phyloP scores from a whole-genome alignment of 192 early-diverging fungal species.

The Umbelopsis isabellina region DNA sequence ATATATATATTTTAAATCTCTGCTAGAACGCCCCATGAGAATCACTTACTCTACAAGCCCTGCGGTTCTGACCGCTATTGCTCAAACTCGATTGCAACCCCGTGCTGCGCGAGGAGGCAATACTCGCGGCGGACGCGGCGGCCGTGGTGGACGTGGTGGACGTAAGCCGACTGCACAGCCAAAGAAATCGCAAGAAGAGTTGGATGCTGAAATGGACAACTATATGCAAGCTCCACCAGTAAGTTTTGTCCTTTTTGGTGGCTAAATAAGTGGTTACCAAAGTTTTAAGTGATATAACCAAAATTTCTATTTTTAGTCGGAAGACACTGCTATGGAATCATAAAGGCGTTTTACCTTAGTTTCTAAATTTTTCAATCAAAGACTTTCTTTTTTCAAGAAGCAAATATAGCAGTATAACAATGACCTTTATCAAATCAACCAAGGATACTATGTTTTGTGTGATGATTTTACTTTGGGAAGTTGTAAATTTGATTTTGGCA shows the following conservation, averaged over 20 bases:
- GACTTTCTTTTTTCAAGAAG: too few species aligned
- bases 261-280: not conserved
- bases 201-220: conserved; percentile 62
- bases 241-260: not conserved
- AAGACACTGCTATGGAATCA: conserved; percentile 16
- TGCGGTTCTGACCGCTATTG: not conserved
- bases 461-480: too few species aligned
- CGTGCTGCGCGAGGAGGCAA: conserved; percentile 21
- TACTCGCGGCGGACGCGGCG: conserved; percentile 24
- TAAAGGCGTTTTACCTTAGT: not conserved
- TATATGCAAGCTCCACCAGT: conserved; percentile 47
- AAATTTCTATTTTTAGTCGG: conserved; percentile 9
- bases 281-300: not conserved
- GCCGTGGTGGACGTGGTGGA: conserved; percentile 32
- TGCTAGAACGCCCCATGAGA: conserved; percentile 29
- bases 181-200: conserved; percentile 43
- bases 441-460: too few species aligned
- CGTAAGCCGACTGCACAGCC: conserved; percentile 22
- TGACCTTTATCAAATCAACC: too few species aligned
- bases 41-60: conserved; percentile 17
- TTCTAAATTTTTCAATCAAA: too few species aligned
- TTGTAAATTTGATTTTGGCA: too few species aligned
- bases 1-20: too few species aligned
- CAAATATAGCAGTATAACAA: too few species aligned
- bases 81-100: conserved; percentile 10